Evolutionary conservation across 805 yeast genomes (phyloP).

Genomic region (Candida sanyiensis): DNA sequence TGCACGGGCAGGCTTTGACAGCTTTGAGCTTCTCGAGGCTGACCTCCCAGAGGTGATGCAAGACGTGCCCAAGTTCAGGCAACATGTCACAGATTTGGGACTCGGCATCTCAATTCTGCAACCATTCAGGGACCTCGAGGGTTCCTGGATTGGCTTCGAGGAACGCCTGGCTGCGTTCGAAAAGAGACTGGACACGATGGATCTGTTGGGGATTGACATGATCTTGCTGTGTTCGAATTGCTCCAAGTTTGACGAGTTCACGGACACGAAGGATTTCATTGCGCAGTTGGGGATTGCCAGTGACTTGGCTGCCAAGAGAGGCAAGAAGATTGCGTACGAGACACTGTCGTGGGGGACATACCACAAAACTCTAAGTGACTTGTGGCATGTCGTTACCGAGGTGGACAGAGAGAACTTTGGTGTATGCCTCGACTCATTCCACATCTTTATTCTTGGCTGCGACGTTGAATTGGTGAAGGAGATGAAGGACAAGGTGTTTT

Average conservation of each 20-base stretch:
- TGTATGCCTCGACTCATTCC: conserved; percentile 27
- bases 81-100: not conserved
- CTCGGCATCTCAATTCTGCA: conserved; percentile 9
- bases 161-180: not conserved
- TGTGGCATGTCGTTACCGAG: conserved; percentile 17
- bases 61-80: conserved; percentile 3
- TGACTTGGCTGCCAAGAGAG: conserved; percentile 6
- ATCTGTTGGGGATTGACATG: conserved; percentile 1
- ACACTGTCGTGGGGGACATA: conserved; percentile 26
- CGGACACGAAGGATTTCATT: conserved; percentile 1
- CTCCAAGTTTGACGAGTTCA: not conserved
- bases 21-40: conserved; percentile 8
- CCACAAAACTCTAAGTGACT: conserved; percentile 16
- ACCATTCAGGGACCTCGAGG: conserved; percentile 12
- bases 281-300: conserved; percentile 5
- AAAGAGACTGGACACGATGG: conserved; percentile 5
- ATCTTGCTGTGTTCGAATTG: conserved; percentile 8
- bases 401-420: conserved; percentile 27
- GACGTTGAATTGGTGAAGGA: conserved; percentile 9
- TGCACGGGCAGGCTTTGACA: conserved; percentile 6
- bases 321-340: conserved; percentile 27
- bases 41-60: conserved; percentile 5
- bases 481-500: conserved; percentile 20
- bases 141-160: conserved; percentile 1
- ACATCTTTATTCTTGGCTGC: conserved; percentile 17